These are phyloP conservation scores for Cladosporium phlei DNA, from an alignment of 2,329 filamentous ascomycete genomes.

Conservation along the genomic window DNA sequence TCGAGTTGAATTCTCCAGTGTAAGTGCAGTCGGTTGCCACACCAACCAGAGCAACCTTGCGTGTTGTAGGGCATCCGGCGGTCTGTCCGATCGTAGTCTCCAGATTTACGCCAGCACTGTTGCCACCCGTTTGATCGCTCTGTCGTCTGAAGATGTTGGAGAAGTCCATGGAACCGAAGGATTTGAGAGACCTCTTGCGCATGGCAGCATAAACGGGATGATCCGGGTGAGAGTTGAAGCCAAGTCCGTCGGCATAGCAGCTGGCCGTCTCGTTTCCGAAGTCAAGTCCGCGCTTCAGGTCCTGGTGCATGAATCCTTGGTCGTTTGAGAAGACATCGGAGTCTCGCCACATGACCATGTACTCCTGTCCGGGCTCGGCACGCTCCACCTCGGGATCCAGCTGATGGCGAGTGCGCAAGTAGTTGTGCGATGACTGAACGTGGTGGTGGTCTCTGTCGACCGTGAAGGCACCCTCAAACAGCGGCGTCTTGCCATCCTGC, in stretches of 20 bases:
- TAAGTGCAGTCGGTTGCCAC: conserved; percentile 93
- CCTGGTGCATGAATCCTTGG: conserved; percentile 44
- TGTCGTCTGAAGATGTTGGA: conserved; percentile 63
- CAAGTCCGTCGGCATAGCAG: conserved; percentile 71
- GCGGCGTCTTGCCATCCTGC: conserved; percentile 68
- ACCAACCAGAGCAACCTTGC: conserved; percentile 85
- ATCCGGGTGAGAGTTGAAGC: conserved; percentile 70
- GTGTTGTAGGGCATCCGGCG: conserved; percentile 79
- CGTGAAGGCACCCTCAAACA: conserved; percentile 88
- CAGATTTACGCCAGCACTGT: conserved; percentile 75
- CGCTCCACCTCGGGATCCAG: conserved; percentile 63
- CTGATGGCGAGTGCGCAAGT: conserved; percentile 64
- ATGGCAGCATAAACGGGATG: conserved; percentile 61
- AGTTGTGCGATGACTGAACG: conserved; percentile 70
- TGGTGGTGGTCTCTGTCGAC: conserved; percentile 80
- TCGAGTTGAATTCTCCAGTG: conserved; percentile 63
- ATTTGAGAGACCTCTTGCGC: conserved; percentile 47
- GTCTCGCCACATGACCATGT: conserved; percentile 88
- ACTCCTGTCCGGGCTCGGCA: conserved; percentile 56
- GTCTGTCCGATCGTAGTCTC: conserved; percentile 73
- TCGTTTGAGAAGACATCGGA: conserved; percentile 62
- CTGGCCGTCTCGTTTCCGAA: conserved; percentile 17
- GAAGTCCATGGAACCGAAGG: conserved; percentile 58
- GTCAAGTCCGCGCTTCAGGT: conserved; percentile 50
- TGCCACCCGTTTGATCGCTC: conserved; percentile 66